phyloP scores from a whole-genome alignment of 345 rosid genomes.

The Sisymbrium irio region DNA sequence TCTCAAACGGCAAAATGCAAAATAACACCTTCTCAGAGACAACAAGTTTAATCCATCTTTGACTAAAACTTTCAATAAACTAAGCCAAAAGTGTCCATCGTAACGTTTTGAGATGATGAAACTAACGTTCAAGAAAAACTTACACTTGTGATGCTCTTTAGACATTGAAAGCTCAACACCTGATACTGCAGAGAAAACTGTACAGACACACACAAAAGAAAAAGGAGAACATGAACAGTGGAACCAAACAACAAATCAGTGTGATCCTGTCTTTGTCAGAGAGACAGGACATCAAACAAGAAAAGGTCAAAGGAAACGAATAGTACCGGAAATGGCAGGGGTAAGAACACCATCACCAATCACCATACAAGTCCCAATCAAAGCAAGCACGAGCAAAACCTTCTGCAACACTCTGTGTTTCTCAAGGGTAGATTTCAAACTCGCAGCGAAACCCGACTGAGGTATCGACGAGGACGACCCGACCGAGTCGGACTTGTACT shows the following conservation, averaged over 20 bases:
- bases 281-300: neutral
- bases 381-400: slow-evolving; percentile 67
- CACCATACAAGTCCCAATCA: slow-evolving; percentile 95
- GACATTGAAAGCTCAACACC: slow-evolving; percentile 82
- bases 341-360: slow-evolving; percentile 93
- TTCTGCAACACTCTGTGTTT: slow-evolving; percentile 65
- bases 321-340: slow-evolving; percentile 80
- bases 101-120: neutral
- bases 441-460: slow-evolving; percentile 44
- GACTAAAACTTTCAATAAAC: neutral
- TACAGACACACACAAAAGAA: neutral
- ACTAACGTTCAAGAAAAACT: slow-evolving; percentile 19
- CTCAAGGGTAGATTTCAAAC: slow-evolving; percentile 67
- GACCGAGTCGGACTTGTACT: slow-evolving; percentile 53
- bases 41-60: neutral
- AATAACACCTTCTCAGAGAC: neutral
- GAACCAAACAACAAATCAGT: slow-evolving; percentile 7
- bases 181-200: slow-evolving; percentile 92
- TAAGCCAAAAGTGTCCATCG: neutral
- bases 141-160: slow-evolving; percentile 81
- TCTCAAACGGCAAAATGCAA: neutral
- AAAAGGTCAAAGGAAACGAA: slow-evolving; percentile 4
- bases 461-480: slow-evolving; percentile 26
- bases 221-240: neutral
- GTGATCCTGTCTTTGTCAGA: neutral